A percentile compares a stretch with the other conserved stretches of the same genome.
phyloP scores from a whole-genome alignment of 176 grass and related monocot genomes.

The Rhynchospora breviuscula region DNA sequence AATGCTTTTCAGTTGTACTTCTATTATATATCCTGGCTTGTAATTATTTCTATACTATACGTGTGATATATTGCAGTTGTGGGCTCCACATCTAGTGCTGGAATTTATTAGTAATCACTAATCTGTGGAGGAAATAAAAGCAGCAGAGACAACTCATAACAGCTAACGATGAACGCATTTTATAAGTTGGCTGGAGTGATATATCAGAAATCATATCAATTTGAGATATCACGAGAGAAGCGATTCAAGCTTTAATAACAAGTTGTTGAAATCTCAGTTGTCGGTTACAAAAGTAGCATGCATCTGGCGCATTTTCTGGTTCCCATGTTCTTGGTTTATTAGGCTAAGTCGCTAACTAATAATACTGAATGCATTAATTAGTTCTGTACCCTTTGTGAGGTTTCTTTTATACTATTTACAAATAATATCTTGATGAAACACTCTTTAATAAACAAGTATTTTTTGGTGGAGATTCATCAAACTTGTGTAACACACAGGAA shows the following conservation, averaged over 20 bases:
- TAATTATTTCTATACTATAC: neutral
- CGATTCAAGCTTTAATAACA: neutral
- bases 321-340: constrained; percentile 9
- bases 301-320: neutral
- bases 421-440: no score
- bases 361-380: neutral
- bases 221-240: neutral
- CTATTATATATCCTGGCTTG: neutral
- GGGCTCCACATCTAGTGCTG: neutral
- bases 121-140: neutral
- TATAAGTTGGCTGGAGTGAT: neutral
- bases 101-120: neutral
- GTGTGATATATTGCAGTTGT: neutral
- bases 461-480: no score
- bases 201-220: neutral
- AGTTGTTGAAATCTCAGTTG: neutral
- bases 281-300: neutral
- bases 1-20: neutral
- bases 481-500: no score
- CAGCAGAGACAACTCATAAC: constrained; percentile 1
- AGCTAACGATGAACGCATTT: neutral
- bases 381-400: neutral
- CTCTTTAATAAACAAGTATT: no score
- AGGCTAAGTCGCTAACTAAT: neutral
- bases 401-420: neutral